Base-by-base conservation (phyloP, 345 rosid species). In the Salix viminalis region DNA sequence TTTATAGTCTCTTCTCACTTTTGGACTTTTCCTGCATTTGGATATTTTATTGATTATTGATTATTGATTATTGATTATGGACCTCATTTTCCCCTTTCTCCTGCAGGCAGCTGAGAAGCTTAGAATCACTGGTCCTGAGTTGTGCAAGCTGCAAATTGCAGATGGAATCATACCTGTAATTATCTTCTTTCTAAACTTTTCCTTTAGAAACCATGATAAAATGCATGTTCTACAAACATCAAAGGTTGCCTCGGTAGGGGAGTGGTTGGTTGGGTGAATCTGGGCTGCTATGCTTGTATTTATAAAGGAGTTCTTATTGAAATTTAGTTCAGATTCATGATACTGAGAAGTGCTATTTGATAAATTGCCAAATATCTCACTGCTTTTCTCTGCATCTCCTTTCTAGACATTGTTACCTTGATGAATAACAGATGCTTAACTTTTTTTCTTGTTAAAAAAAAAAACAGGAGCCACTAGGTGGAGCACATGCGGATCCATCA, bases 81-180 rank as follows among this genome's bases (percentile, higher is more conserved):
- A 67, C 70, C 19, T 70, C 32, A 66, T 75, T 87, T 60, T n/a
- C 10, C 34, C 1, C 3, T 1, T 10, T 58, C 28, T 23, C 32
- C 16, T 46, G 76, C 90, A 95, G 99, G 99, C 99, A 69, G 99
- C 99, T 69, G 91, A 90, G 83, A 90, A 89, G 84, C 89, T 95
- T 85, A 93, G 79, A 86, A 95, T 95, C 80, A 95, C 97, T 52
- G 90, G 92, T 28, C 13, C 70, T 37, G 97, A 95, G 84, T 84
- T 95, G 85, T 83, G 86, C 79, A 90, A 80, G 85, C 87, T 91
- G 76, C 82, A 89, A 83, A 83, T 95, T 80, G 97, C 97, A 3
- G 99, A 95, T 90, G 96, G 90, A 69, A 73, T 89, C 83, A 90
- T 94, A 79, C 97, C 92, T 74, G 98, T 94, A 90, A 86, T 68